Conservation (phyloP, 805 yeast genomes). For the Isabelozyma heimii region DNA sequence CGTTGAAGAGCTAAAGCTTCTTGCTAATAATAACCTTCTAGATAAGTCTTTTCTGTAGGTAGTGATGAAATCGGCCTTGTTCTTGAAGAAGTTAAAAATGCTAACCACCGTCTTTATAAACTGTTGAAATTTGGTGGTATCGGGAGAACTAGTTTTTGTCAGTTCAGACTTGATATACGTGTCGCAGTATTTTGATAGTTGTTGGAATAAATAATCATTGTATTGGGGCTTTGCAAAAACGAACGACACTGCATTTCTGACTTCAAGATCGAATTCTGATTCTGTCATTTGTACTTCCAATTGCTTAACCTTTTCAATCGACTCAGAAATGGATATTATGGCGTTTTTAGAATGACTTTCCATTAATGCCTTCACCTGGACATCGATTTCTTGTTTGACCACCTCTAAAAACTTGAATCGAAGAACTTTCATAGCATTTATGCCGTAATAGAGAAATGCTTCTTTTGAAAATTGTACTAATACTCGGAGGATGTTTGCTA, state of each 20-base stretch:
- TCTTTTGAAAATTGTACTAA: slow-evolving; percentile 16
- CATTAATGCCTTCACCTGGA: neutral
- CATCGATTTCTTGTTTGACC: neutral
- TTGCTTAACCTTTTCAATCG: neutral
- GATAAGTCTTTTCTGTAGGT: slow-evolving; percentile 36
- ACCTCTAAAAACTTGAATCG: neutral
- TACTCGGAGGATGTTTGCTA: slow-evolving; percentile 10
- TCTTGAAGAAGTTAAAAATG: slow-evolving; percentile 31
- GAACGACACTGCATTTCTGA: slow-evolving; percentile 25
- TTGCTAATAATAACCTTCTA: slow-evolving; percentile 28
- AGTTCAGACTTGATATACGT: slow-evolving; percentile 15
- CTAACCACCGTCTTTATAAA: slow-evolving; percentile 4
- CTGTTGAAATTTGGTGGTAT: neutral
- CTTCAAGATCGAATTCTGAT: slow-evolving; percentile 23
- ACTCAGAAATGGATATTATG: neutral
- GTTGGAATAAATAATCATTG: slow-evolving; percentile 14
- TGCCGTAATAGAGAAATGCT: slow-evolving; percentile 14
- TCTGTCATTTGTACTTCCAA: neutral
- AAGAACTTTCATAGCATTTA: slow-evolving; percentile 14
- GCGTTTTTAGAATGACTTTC: neutral
- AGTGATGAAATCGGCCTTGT: slow-evolving; percentile 29
- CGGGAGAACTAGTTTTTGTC: slow-evolving; percentile 1
- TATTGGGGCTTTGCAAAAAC: slow-evolving; percentile 12
- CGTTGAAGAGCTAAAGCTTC: slow-evolving; percentile 3
- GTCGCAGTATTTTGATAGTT: slow-evolving; percentile 33